Evolutionary conservation across 208 protist species (phyloP).

Genomic region (Trypanosomatidae sp.): DNA sequence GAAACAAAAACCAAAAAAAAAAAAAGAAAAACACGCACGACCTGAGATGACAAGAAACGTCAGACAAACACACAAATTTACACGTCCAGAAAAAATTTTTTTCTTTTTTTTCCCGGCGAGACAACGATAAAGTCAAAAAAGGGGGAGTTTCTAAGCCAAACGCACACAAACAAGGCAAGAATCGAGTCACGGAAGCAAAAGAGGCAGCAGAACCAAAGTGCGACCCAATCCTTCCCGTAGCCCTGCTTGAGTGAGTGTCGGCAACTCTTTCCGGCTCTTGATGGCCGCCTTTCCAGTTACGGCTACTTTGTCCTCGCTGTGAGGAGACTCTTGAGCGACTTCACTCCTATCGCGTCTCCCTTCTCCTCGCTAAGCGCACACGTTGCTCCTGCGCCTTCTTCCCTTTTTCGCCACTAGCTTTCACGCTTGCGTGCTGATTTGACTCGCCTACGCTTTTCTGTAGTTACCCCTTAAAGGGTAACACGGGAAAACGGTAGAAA

Average conservation of each 20-base stretch:
- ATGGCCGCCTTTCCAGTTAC: background rate
- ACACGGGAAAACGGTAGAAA: constrained; percentile 1
- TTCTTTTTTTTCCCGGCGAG: background rate
- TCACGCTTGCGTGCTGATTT: background rate
- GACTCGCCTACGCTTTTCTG: background rate
- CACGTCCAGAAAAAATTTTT: background rate
- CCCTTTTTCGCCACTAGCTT: background rate
- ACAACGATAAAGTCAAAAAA: background rate
- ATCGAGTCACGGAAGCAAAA: background rate
- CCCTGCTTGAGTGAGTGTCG: background rate
- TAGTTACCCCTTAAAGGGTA: background rate
- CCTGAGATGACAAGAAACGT: background rate
- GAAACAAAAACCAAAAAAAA: background rate
- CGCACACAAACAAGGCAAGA: background rate
- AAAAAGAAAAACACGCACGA: background rate
- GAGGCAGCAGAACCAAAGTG: background rate
- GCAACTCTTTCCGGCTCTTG: background rate
- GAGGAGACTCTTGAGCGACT: background rate
- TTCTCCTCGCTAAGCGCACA: background rate
- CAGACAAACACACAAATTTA: background rate
- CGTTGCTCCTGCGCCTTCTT: background rate
- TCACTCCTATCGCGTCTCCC: background rate
- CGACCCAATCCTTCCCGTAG: background rate
- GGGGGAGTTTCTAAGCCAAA: background rate
- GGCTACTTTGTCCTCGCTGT: background rate